Percentiles rank a stretch among this genome's conserved stretches.
These are phyloP conservation scores for Anthoceros angustus DNA, from an alignment of 225 moss, liverwort and hornwort species.

Conservation along the genomic window DNA sequence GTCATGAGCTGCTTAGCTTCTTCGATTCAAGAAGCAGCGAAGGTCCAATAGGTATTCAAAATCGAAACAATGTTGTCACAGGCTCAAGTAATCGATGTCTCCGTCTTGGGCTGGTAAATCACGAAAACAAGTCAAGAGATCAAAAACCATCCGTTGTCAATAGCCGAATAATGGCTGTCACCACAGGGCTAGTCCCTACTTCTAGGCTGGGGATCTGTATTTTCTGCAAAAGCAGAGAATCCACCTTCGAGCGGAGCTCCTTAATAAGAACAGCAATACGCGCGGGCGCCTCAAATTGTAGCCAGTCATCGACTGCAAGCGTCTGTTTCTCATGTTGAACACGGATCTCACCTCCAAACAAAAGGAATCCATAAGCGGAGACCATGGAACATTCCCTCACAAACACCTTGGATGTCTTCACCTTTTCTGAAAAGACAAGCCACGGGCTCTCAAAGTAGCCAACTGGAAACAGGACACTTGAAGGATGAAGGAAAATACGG, in stretches of 20 bases:
- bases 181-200: conserved; percentile 47
- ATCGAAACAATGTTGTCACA: too few species aligned
- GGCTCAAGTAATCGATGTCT: too few species aligned
- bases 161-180: conserved; percentile 43
- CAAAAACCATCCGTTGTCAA: conserved; percentile 71
- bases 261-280: conserved; percentile 67
- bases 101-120: too few species aligned
- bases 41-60: too few species aligned
- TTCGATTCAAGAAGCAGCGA: too few species aligned
- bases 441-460: conserved; percentile 61
- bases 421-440: conserved; percentile 60
- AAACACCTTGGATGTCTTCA: conserved; percentile 62
- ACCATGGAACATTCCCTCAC: conserved; percentile 65
- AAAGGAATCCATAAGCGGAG: conserved; percentile 47
- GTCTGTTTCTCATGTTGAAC: conserved; percentile 67
- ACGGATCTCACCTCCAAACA: conserved; percentile 57
- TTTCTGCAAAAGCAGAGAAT: conserved; percentile 43
- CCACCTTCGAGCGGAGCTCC: conserved; percentile 51
- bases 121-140: conserved; percentile 1
- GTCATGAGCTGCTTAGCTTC: too few species aligned
- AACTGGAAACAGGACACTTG: conserved; percentile 49
- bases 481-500: conserved; percentile 55
- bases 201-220: conserved; percentile 43
- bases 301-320: conserved; percentile 54
- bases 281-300: conserved; percentile 66